Conservation (phyloP, 176 grass and related monocot species). For the Microstegium vimineum region DNA sequence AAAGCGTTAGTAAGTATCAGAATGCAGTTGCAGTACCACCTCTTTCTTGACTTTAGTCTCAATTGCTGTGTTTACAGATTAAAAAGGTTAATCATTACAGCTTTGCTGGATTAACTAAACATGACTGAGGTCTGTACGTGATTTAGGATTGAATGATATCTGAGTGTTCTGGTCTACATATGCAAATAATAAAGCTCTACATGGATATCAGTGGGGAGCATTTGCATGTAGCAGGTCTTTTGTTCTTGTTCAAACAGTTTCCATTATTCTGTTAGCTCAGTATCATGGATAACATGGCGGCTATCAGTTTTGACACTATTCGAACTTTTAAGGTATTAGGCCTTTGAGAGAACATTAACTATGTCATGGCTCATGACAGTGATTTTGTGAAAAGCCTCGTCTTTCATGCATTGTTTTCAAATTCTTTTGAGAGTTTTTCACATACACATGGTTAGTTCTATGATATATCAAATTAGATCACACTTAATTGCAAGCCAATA, state of each 20-base stretch:
- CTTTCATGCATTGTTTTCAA: not conserved
- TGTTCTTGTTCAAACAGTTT: not conserved
- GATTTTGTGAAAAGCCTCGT: not conserved
- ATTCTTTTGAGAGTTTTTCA: not conserved
- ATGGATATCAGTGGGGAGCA: not conserved
- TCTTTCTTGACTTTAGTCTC: not conserved
- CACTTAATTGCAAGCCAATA: not conserved
- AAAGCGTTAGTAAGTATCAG: constrained; percentile 49
- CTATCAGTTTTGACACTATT: not conserved
- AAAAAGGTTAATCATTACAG: not conserved
- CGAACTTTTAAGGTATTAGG: not conserved
- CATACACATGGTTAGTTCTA: not conserved
- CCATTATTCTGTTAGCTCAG: not conserved
- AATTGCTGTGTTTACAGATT: not conserved
- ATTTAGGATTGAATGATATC: not conserved
- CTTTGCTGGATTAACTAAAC: not conserved
- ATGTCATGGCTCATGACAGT: not conserved
- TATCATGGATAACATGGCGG: not conserved
- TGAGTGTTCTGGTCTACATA: not conserved
- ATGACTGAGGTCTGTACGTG: not conserved
- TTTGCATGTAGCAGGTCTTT: not conserved
- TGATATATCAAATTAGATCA: not conserved
- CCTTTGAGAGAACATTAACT: not conserved
- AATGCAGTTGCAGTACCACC: not conserved
- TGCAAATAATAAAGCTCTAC: not conserved